Evolutionary conservation across 257 asterid species (phyloP), one percentile per base, ranked within the genome.

Genomic region (Solanum etuberosum): DNA sequence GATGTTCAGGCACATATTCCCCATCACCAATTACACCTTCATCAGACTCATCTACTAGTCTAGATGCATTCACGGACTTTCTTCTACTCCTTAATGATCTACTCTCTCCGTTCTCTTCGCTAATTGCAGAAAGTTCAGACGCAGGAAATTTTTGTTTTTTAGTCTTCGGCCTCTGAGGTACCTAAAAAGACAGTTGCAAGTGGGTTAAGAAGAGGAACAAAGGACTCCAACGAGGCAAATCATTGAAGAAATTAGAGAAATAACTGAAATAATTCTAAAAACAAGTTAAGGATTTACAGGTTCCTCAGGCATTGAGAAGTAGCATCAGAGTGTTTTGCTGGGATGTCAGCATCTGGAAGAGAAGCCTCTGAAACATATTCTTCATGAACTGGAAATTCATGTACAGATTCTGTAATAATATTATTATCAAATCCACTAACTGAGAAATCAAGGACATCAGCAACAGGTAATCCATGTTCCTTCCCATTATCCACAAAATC

Each of bases 91-190:
- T 87, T 86, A 91, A 88, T 46, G 86, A 71, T 91, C 92, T 92
- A 89, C 92, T 91, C 48, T 88, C 84, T 85, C 63, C 90, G 51
- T 90, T 87, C 83, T 89, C 92, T 89, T 90, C 93, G 85, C 80
- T 86, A 15, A 91, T 87, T 63, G 88, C 86, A 88, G 91, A 87
- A 89, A 87, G 90, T 87, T 88, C 91, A 85, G 90, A 82, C 63
- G 86, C 91, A 83, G 86, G 32, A 61, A n/a, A 73, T 78, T 18
- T 61, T 40, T 71, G 70, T 13, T 82, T 91, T 89, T 90, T 88
- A 20, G 88, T 74, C 89, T 91, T 92, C 68, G 98, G 91, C 89
- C 93, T 91, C n/a, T 91, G 93, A 76, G 95, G 90, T 89, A 89
- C 92, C 98, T 94, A 86, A 42, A 68, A 27, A 83, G 57, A 57